phyloP scores from a whole-genome alignment of 768 basidiomycete genomes.

The Serendipita indica region DNA sequence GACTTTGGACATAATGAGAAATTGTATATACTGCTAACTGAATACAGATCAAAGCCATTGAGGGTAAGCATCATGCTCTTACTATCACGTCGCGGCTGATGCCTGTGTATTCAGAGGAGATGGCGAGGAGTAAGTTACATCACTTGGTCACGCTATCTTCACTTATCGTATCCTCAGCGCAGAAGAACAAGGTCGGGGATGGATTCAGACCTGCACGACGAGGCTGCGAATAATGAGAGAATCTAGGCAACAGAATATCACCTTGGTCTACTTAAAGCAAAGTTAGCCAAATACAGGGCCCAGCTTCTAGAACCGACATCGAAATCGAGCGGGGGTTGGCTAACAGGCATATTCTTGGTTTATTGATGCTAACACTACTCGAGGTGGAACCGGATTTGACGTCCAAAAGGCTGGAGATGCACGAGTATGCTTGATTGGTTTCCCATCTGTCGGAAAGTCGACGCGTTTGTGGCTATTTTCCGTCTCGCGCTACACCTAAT shows the following conservation, averaged over 20 bases:
- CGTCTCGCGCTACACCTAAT: not conserved
- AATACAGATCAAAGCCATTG: conserved; percentile 80
- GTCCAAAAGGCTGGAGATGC: conserved; percentile 83
- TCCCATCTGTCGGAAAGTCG: conserved; percentile 86
- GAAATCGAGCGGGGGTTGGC: conserved; percentile 69
- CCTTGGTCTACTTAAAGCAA: conserved; percentile 85
- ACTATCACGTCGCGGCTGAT: conserved; percentile 5
- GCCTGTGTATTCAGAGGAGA: conserved; percentile 54
- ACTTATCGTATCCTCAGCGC: conserved; percentile 35
- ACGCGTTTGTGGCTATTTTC: conserved; percentile 22
- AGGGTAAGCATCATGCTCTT: conserved; percentile 45
- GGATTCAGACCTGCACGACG: not conserved
- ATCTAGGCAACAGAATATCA: conserved; percentile 82
- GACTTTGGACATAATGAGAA: not conserved
- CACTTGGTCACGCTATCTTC: not conserved
- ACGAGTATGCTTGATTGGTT: conserved; percentile 81
- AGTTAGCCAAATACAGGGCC: conserved; percentile 84
- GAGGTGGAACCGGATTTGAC: conserved; percentile 72
- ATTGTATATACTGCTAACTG: not conserved
- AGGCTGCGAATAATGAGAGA: not conserved
- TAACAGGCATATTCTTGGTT: too few species aligned
- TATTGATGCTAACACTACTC: too few species aligned
- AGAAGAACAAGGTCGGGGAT: conserved; percentile 79
- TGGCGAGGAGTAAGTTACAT: conserved; percentile 71
- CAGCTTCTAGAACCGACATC: conserved; percentile 84